A percentile compares a stretch with the other conserved stretches of the same genome.
Conservation (phyloP, 495 filamentous ascomycete genomes). For the Penicillium herquei region DNA sequence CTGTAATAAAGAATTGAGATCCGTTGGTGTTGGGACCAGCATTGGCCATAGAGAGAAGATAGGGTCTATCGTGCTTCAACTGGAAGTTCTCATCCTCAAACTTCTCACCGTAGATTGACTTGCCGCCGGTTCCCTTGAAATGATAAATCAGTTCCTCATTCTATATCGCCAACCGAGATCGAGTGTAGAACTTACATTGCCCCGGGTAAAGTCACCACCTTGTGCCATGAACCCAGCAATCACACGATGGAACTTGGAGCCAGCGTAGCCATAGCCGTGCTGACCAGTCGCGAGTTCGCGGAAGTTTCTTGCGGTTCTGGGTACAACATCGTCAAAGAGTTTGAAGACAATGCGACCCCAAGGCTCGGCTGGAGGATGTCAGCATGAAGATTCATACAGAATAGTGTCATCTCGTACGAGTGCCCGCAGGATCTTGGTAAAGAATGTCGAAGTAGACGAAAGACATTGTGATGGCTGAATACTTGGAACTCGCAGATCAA, state of each 20-base stretch:
- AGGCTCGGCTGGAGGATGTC: background rate
- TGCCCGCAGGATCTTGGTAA: background rate
- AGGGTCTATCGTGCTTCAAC: slow-evolving; percentile 72
- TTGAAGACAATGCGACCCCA: slow-evolving; percentile 74
- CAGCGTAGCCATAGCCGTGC: slow-evolving; percentile 81
- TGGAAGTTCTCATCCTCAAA: slow-evolving; percentile 88
- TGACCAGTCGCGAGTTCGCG: slow-evolving; percentile 83
- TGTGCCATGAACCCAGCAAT: slow-evolving; percentile 88
- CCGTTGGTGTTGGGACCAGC: slow-evolving; percentile 75
- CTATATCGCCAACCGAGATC: background rate
- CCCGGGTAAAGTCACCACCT: slow-evolving; percentile 46
- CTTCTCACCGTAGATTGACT: slow-evolving; percentile 87
- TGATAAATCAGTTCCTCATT: background rate
- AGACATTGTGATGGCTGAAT: background rate
- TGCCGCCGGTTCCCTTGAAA: slow-evolving; percentile 72
- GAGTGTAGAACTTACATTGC: slow-evolving; percentile 57
- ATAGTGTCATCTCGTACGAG: background rate
- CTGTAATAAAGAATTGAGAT: slow-evolving; percentile 90
- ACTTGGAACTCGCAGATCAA: background rate
- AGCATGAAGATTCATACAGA: background rate
- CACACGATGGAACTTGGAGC: slow-evolving; percentile 79
- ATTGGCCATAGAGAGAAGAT: slow-evolving; percentile 88
- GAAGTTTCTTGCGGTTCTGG: slow-evolving; percentile 90
- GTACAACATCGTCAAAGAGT: slow-evolving; percentile 79
- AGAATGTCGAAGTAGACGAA: background rate